A percentile compares a stretch with the other conserved stretches of the same genome.
These are phyloP conservation scores for Strobilomyces confusus DNA, from an alignment of 768 basidiomycete genomes.

Conservation along the genomic window DNA sequence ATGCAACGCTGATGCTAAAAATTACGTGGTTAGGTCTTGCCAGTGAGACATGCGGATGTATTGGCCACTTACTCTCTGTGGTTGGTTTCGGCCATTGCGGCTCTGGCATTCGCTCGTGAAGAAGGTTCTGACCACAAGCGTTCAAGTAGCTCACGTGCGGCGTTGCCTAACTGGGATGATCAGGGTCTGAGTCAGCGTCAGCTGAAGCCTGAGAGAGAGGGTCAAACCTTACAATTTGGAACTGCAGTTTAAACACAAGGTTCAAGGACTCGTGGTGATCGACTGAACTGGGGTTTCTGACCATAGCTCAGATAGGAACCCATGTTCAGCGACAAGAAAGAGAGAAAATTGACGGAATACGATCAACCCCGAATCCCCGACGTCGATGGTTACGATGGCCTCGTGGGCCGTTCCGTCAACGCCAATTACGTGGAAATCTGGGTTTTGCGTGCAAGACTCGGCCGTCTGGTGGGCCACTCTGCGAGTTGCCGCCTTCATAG, in stretches of 20 bases:
- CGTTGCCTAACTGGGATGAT: slow-evolving; percentile 7
- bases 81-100: background rate
- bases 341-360: background rate
- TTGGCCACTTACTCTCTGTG: slow-evolving; percentile 14
- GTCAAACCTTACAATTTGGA: background rate
- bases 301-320: background rate
- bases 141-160: background rate
- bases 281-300: background rate
- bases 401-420: background rate
- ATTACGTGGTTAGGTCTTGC: background rate
- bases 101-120: slow-evolving; percentile 3
- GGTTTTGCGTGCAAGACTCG: slow-evolving; percentile 1
- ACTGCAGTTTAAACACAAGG: background rate
- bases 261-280: background rate
- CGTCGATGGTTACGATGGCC: background rate
- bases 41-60: background rate
- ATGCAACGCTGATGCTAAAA: slow-evolving; percentile 9
- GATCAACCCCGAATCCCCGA: background rate
- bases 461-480: background rate
- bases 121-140: slow-evolving; percentile 1
- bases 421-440: slow-evolving; percentile 14
- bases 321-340: background rate
- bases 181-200: background rate
- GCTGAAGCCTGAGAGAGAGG: background rate
- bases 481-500: background rate